Evolutionary conservation across 1,139 yeast species (phyloP), one percentile per base, ranked within the genome.

Genomic region (Diutina catenulata): DNA sequence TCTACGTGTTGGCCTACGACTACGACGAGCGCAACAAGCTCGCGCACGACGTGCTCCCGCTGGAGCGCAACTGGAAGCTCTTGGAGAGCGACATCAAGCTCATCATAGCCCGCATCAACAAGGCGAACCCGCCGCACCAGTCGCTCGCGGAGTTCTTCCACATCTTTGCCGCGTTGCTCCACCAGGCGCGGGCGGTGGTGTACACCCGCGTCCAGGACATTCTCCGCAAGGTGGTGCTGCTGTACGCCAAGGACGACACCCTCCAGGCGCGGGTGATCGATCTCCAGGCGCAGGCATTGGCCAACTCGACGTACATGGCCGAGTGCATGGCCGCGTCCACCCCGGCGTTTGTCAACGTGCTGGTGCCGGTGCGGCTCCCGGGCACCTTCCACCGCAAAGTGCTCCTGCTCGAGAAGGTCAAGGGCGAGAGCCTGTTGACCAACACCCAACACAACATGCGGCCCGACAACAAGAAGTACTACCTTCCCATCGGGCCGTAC

Each of bases 1-100:
- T 31, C 25, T 31, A n/a, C 3, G 13, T 31, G 8, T 21, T 21
- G 5, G 26, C 26, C n/a, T 21, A 21, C 21, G 35, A 31, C 18
- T 11, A 11, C 9, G 35, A 31, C 8, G 35, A 31, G 15, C 35
- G 35, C 5, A 5, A 13, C 11, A 31, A 21, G 10, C 18, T 5
- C 7, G 28, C 28, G 5, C 8, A 14, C 16, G 14, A 25, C 15
- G 28, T n/a, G 28, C 13, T 31, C 10, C 35, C 25, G 8, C 35
- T 31, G 35, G 35, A 31, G 25, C 14, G 25, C 2, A 21, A 21
- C 21, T 31, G 35, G 35, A 21, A 13, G 21, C 24, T 11, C 9
- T 31, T 31, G 25, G 35, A 31, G n/a, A 25, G 26, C 10, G 35
- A 31, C 14, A 31, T 31, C 10, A 20, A 20, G n/a, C 19, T 18